Base-by-base conservation (phyloP, 495 filamentous ascomycete species). In the Bombardia bombarda region DNA sequence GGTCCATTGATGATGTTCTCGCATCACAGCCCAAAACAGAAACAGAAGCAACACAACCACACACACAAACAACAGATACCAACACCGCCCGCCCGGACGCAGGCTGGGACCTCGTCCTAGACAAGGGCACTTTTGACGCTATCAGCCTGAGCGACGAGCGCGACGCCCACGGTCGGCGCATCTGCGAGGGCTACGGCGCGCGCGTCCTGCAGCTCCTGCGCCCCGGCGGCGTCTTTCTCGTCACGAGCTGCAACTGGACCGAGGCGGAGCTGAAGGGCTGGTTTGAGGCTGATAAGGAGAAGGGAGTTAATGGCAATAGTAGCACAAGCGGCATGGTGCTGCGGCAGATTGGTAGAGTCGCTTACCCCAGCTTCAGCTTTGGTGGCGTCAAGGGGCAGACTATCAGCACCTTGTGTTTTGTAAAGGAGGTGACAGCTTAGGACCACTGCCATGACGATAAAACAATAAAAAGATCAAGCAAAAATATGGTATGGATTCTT, bases 211-310 rank as follows among this genome's bases (percentile, higher is more conserved):
- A 57, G 38, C 63, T 95, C 21, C 68, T 97, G 33, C 78, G 75
- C 46, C 62, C 61, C 6, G 82, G 82, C 3, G 88, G 88, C 2
- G 68, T 83, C 32, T 73, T 96, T 52, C 57, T 95, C 24, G 77
- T 98, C 18, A 96, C 92, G 47, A 94, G 86, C 56, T 98, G 92
- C 60, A 98, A 98, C 66, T 98, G 92, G 92, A 95, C 92, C 26
- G 87, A 92, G 68, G 74, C 78, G 42, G 92, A 98, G 71, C 62
- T 98, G 54, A 66, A 71, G 45, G 57, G 53, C 9, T 93, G 88
- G 87, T 90, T 94, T 61, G 74, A 66, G 37, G 61, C 57, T 16
- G 6, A 4, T 8, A 55, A 38, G 1, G 45, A 16, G 16, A 47
- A 49, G 40, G 42, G 42, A 4, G 47, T 38, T 0, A 43, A 45